Evolutionary conservation across 2,329 filamentous ascomycete genomes (phyloP).

Genomic region (Exophiala calicioides): DNA sequence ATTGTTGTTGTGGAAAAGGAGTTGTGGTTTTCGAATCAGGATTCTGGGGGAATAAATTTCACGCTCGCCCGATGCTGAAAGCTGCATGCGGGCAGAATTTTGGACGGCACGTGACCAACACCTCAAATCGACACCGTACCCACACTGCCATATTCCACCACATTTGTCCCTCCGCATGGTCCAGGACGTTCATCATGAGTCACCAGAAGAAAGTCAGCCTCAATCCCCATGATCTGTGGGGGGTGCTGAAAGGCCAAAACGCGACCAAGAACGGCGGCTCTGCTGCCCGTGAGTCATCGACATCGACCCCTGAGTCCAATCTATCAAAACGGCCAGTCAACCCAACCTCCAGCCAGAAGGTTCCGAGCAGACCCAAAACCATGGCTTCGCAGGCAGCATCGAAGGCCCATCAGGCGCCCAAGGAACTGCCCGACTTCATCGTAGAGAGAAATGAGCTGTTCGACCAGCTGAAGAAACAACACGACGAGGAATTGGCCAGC

Average conservation of each 20-base stretch:
- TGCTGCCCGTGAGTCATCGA: constrained; percentile 29
- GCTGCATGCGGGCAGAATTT: constrained; percentile 18
- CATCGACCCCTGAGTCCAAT: constrained; percentile 29
- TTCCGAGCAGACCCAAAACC: constrained; percentile 29
- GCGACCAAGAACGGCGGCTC: constrained; percentile 27
- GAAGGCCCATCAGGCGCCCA: constrained; percentile 35
- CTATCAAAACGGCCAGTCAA: constrained; percentile 32
- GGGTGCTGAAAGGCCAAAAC: constrained; percentile 25
- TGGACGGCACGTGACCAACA: constrained; percentile 21
- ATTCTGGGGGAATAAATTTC: constrained; percentile 22
- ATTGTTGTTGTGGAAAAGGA: constrained; percentile 44
- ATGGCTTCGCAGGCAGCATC: constrained; percentile 33
- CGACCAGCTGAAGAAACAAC: constrained; percentile 80
- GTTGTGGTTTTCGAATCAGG: constrained; percentile 11
- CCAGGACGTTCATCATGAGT: constrained; percentile 23
- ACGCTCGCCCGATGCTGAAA: constrained; percentile 16
- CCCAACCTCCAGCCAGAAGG: constrained; percentile 37
- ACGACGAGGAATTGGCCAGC: constrained; percentile 71
- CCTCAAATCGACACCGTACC: constrained; percentile 11
- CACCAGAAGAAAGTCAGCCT: constrained; percentile 31
- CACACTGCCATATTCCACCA: constrained; percentile 18
- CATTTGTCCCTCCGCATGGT: constrained; percentile 14
- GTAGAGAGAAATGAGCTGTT: constrained; percentile 83
- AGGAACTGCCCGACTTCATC: constrained; percentile 70
- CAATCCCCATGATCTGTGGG: constrained; percentile 32